Conservation (phyloP, 2,329 filamentous ascomycete genomes). For the Fusarium azukiicola region DNA sequence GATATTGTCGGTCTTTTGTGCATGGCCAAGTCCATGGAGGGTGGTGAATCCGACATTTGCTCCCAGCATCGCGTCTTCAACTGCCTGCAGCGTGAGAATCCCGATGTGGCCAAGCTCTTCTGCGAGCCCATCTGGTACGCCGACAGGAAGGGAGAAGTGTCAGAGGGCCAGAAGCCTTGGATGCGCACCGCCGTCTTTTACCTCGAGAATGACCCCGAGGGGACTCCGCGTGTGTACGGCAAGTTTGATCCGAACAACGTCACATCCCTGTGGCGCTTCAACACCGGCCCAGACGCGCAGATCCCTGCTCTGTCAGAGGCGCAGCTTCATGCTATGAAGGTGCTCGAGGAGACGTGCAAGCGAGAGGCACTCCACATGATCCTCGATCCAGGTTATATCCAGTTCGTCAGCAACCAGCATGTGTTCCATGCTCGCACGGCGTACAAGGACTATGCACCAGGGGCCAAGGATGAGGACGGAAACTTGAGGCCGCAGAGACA, state of each 20-base stretch:
- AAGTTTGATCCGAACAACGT: slow-evolving; percentile 96
- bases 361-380: slow-evolving; percentile 89
- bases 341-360: slow-evolving; percentile 85
- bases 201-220: slow-evolving; percentile 76
- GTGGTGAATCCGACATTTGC: slow-evolving; percentile 91
- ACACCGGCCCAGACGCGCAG: slow-evolving; percentile 24
- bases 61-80: slow-evolving; percentile 92
- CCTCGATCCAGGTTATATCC: slow-evolving; percentile 91
- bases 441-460: slow-evolving; percentile 83
- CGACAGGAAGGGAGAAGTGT: slow-evolving; percentile 93
- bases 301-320: slow-evolving; percentile 61
- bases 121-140: slow-evolving; percentile 94
- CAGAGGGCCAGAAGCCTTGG: slow-evolving; percentile 86
- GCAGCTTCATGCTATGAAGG: slow-evolving; percentile 79
- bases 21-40: slow-evolving; percentile 87
- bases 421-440: slow-evolving; percentile 89
- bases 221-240: slow-evolving; percentile 71
- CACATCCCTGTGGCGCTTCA: slow-evolving; percentile 41
- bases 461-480: slow-evolving; percentile 60
- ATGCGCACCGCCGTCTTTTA: slow-evolving; percentile 88
- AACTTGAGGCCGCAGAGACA: slow-evolving; percentile 80
- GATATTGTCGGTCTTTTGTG: slow-evolving; percentile 93
- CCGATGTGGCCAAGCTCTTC: slow-evolving; percentile 88
- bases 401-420: slow-evolving; percentile 90
- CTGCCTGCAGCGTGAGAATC: slow-evolving; percentile 86